Evolutionary conservation across 306 rosid genomes (phyloP), one percentile per base, ranked within the genome.

Genomic region (Glycyrrhiza uralensis): DNA sequence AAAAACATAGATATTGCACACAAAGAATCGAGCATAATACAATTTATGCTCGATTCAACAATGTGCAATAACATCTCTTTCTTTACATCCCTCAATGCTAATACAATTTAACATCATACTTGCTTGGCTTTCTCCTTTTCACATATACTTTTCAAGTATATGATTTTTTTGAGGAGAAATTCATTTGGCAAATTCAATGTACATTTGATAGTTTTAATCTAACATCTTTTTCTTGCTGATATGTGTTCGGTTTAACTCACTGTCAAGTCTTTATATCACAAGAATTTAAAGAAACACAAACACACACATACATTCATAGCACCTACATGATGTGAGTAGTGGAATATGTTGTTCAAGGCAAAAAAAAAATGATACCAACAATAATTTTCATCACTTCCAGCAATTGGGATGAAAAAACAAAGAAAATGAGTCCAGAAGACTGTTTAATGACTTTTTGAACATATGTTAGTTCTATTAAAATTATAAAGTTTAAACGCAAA

Each of bases 141-240:
- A 77, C 83, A 57, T 82, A 64, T 44, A 71, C 67, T 74, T 33
- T 20, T 22, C 15, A 39, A 50, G 71, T 80, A 52, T 75, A 38
- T 76, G 79, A 51, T 64, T 81, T 70, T 79, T 85, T 33, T 0
- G 1, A 49, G 83, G 85, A 70, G 82, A 81, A 47, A 41, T 29
- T 57, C 52, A 6, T 30, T 28, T 70, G 61, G 28, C 61, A 20
- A 15, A 67, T 44, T 71, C 74, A 52, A 39, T 33, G 65, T 84
- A 81, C 62, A 82, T 80, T 35, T 17, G 19, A 63, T 80, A 75
- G 84, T 69, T 63, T 75, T 63, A 69, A 44, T 35, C 8, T 68
- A 52, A 69, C 29, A 29, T 0, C 13, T 46, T 75, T 4, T 5
- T 4, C 61, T 14, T 68, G 3, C 9, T 32, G 54, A 30, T 2